phyloP scores from a whole-genome alignment of 2,329 filamentous ascomycete species.

The Westerdykella aurantiaca region DNA sequence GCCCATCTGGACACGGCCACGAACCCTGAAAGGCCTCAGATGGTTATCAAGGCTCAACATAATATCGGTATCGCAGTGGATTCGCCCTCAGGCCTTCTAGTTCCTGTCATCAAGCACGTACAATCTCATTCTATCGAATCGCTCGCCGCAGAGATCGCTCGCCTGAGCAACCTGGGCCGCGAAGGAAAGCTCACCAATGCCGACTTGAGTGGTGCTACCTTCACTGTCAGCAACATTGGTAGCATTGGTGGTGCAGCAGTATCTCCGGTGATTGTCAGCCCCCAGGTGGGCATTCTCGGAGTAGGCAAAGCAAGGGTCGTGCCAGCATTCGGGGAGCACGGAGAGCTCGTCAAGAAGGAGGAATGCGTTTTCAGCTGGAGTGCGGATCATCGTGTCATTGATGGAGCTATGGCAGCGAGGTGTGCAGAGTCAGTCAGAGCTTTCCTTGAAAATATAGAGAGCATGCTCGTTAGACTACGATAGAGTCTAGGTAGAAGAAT shows the following conservation, averaged over 20 bases:
- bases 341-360: slow-evolving; percentile 64
- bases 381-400: slow-evolving; percentile 88
- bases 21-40: slow-evolving; percentile 60
- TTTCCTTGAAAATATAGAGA: slow-evolving; percentile 77
- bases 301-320: slow-evolving; percentile 74
- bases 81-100: slow-evolving; percentile 78
- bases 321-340: slow-evolving; percentile 63
- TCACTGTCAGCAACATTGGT: slow-evolving; percentile 95
- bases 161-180: slow-evolving; percentile 66
- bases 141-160: slow-evolving; percentile 69
- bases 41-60: slow-evolving; percentile 77
- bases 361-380: slow-evolving; percentile 93
- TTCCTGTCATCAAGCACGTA: slow-evolving; percentile 86
- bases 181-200: slow-evolving; percentile 67
- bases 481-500: slow-evolving; percentile 32
- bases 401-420: slow-evolving; percentile 89
- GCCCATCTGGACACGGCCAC: slow-evolving; percentile 64
- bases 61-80: slow-evolving; percentile 97
- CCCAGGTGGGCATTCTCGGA: slow-evolving; percentile 86
- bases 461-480: slow-evolving; percentile 76
- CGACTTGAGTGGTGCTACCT: slow-evolving; percentile 81
- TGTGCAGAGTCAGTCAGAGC: slow-evolving; percentile 75
- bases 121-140: slow-evolving; percentile 67
- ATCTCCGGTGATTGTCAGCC: slow-evolving; percentile 82
- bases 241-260: slow-evolving; percentile 91